Conservation (phyloP, 1,284 basidiomycete genomes). For the Ganoderma boninense region DNA sequence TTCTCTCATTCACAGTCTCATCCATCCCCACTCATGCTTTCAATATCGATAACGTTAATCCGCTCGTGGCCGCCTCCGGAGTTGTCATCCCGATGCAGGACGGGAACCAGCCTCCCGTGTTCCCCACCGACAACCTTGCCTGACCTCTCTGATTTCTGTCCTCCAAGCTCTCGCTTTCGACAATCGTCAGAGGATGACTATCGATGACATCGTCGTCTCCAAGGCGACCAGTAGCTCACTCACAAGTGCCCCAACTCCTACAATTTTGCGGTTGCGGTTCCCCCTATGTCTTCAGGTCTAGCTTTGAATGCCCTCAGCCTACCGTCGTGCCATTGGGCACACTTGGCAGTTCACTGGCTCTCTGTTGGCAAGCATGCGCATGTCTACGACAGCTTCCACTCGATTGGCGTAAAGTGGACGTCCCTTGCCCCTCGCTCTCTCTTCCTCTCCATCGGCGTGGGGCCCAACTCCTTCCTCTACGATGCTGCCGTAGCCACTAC, state of each 20-base stretch:
- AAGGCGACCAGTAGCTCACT: conserved; percentile 4
- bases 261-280: conserved; percentile 6
- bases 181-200: neutral
- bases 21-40: neutral
- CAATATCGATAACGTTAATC: neutral
- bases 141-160: neutral
- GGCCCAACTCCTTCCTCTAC: neutral
- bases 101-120: neutral
- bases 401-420: conserved; percentile 3
- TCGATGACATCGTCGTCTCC: neutral
- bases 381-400: conserved; percentile 36
- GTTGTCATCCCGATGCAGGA: neutral
- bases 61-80: neutral
- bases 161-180: neutral
- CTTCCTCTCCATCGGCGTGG: neutral
- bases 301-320: conserved; percentile 35
- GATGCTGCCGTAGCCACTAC: neutral
- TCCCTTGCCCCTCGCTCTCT: neutral
- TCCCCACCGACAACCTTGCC: neutral
- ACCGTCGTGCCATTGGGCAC: conserved; percentile 37
- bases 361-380: conserved; percentile 12
- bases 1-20: neutral
- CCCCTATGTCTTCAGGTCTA: conserved; percentile 15
- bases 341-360: conserved; percentile 28
- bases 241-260: conserved; percentile 5